Percentiles rank a stretch among this genome's conserved stretches.
Evolutionary conservation across 805 yeast genomes (phyloP).

Genomic region (Debaryomyces prosopidis): DNA sequence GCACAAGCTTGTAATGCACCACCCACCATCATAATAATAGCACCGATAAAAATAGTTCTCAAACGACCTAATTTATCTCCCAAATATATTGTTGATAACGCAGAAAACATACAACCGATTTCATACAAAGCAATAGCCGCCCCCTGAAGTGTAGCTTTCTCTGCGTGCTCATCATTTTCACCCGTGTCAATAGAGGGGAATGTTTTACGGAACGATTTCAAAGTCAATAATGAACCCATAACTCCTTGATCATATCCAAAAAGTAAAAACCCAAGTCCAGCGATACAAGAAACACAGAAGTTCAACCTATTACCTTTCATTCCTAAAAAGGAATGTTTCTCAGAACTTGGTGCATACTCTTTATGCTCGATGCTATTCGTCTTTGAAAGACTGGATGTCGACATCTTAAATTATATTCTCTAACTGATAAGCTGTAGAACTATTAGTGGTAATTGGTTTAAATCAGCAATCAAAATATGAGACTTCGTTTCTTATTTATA

Average conservation of each 20-base stretch:
- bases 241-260: conserved; percentile 84
- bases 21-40: conserved; percentile 59
- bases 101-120: conserved; percentile 75
- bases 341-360: neutral
- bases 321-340: conserved; percentile 3
- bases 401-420: neutral
- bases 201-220: conserved; percentile 40
- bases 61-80: conserved; percentile 73
- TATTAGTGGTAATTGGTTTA: no score
- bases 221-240: conserved; percentile 63
- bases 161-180: conserved; percentile 4
- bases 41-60: conserved; percentile 58
- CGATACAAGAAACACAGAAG: conserved; percentile 13
- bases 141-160: conserved; percentile 51
- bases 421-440: no score
- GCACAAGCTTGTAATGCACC: conserved; percentile 60
- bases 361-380: neutral
- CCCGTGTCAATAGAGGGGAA: conserved; percentile 27
- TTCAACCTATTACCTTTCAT: conserved; percentile 6
- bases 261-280: conserved; percentile 56
- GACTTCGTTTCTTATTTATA: no score
- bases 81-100: conserved; percentile 56
- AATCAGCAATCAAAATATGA: no score
- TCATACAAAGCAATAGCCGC: conserved; percentile 64
- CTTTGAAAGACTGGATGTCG: conserved; percentile 1